Percentiles rank a stretch among this genome's conserved stretches.
Conservation (phyloP, 2,329 filamentous ascomycete species). For the Colletotrichum orchidophilum region DNA sequence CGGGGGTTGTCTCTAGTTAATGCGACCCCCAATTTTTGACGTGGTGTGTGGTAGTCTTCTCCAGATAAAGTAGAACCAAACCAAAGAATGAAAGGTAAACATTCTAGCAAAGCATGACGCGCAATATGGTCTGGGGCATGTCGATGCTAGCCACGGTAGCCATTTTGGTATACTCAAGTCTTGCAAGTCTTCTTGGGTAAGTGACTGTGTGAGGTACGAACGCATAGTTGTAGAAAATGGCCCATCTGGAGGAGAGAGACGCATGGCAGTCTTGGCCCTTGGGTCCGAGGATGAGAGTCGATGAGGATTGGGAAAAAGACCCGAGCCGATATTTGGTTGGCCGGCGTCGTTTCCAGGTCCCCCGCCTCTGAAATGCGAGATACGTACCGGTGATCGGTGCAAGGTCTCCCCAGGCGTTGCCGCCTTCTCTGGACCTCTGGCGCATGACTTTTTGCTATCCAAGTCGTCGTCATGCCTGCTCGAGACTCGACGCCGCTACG, state of each 20-base stretch:
- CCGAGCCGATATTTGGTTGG: neutral
- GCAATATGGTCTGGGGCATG: neutral
- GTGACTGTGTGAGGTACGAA: neutral
- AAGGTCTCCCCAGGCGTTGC: neutral
- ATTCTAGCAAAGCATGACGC: neutral
- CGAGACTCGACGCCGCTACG: neutral
- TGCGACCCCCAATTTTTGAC: neutral
- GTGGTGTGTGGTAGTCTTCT: neutral
- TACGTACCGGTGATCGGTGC: neutral
- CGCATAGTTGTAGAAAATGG: no score
- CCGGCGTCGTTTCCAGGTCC: neutral
- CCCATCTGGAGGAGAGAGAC: no score
- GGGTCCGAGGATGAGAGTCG: no score
- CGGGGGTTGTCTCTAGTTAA: slow-evolving; percentile 10
- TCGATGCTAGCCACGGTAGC: neutral
- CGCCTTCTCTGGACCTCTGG: neutral
- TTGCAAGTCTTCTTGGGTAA: neutral
- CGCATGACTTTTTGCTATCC: slow-evolving; percentile 4
- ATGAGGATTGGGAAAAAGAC: neutral
- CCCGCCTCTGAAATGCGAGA: neutral
- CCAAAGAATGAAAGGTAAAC: neutral
- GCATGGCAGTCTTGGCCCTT: no score
- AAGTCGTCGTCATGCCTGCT: slow-evolving; percentile 25
- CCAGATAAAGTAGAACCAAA: neutral
- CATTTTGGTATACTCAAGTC: neutral